Evolutionary conservation across 495 filamentous ascomycete species (phyloP).

Genomic region (Aspergillus biplanus): DNA sequence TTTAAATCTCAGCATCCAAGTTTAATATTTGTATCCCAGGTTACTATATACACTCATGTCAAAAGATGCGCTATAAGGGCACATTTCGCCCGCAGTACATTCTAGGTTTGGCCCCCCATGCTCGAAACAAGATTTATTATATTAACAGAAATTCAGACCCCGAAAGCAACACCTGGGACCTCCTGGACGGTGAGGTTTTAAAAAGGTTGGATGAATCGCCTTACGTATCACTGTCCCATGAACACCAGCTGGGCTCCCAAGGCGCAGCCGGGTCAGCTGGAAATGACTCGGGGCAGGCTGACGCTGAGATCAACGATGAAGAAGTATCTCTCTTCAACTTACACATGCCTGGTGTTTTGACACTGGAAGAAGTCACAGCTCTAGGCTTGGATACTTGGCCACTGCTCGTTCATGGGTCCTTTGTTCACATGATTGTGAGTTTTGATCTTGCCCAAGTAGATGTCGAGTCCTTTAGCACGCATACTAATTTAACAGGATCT

Average conservation of each 20-base stretch:
- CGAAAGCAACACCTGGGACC: conserved; percentile 73
- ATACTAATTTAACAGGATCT: conserved; percentile 51
- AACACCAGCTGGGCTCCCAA: conserved; percentile 33
- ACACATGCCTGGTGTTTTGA: conserved; percentile 78
- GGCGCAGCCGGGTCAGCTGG: conserved; percentile 23
- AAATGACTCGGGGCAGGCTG: conserved; percentile 20
- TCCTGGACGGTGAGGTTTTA: conserved; percentile 67
- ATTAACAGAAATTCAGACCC: conserved; percentile 56
- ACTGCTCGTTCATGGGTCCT: conserved; percentile 44
- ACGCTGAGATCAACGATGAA: conserved; percentile 43
- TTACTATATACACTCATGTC: conserved; percentile 72
- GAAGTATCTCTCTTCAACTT: conserved; percentile 65
- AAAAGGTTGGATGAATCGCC: conserved; percentile 63
- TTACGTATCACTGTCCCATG: conserved; percentile 69
- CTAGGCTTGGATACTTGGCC: conserved; percentile 66
- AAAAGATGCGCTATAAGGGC: conserved; percentile 90
- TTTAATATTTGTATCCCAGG: conserved; percentile 36
- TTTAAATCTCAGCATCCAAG: neutral
- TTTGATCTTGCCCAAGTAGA: neutral
- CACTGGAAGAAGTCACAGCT: conserved; percentile 60
- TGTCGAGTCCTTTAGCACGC: neutral
- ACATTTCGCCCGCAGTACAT: conserved; percentile 83
- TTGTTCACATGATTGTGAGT: conserved; percentile 52
- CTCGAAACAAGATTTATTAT: conserved; percentile 1
- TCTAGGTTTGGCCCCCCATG: conserved; percentile 52